Evolutionary conservation across 2,329 filamentous ascomycete species (phyloP), one percentile per base, ranked within the genome.

Genomic region (Cladosporium sphaerospermum): DNA sequence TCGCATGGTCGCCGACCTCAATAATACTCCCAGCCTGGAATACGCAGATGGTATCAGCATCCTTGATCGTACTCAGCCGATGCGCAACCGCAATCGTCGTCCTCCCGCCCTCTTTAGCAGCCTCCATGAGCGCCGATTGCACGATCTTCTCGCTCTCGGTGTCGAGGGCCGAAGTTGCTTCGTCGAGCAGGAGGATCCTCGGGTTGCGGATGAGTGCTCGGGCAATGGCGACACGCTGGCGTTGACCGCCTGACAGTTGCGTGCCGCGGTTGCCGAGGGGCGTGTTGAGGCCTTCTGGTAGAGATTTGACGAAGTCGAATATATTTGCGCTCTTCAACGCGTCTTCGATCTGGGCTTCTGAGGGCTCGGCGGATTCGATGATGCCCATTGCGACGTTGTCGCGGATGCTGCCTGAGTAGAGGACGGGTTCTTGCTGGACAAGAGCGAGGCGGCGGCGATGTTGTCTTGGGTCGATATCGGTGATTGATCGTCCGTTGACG

Each of bases 361-460:
- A 36, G 32, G 52, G 50, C 28, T 55, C 46, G 4, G 44, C 23
- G 9, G 36, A 39, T 2, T 50, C 53, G 31, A 51, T 53, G 16
- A 59, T 34, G 10, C 58, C 60, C 16, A 62, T 53, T 2, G 63
- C 57, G 14, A 74, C 53, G 52, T 75, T 74, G 9, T 73, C 71
- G 2, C 61, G 59, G 39, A 74, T 70, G 1, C 67, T 72, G 54
- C 70, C 71, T 63, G 74, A 67, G 57, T 74, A 76, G 5, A 77
- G 67, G 0, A 70, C 71, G 11, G 75, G 72, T 51, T 77, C 75
- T 55, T 77, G 75, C 4, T 65, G 63, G 4, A 77, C 75, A 7
- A 77, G 69, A 9, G 70, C 69, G 45, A 77, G 57, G 10, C 70
- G 64, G 18, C 65, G 63, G 6, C 75, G 67, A 56, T 75, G 75